Base-by-base conservation (phyloP, 345 rosid species). In the Psidium guajava region DNA sequence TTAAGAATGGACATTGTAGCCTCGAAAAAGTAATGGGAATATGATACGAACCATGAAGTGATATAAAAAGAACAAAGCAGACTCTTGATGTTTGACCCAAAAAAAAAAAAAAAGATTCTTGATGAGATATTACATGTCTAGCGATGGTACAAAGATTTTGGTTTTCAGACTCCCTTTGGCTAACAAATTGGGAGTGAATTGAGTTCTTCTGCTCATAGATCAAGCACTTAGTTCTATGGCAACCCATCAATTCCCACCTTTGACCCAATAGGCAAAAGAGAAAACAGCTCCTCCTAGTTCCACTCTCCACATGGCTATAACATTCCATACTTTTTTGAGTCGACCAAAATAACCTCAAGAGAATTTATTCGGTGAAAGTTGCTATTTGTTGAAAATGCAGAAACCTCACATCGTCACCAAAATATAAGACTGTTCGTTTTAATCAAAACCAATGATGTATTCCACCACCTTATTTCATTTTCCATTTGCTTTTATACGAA, bases 291-390 rank as follows among this genome's bases (percentile, higher is more conserved):
- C 1, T 18, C 44, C 42, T 3, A 28, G 11, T 64, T 64, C 3
- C 75, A 2, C 2, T 21, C 0, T 64, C 9, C 8, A 28, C 0
- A 0, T 15, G 22, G 12, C 20, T 1, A 64, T 64, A 1, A 32
- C 44, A 18, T 11, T 1, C 3, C 5, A 0, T 4, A 27, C 4
- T 12, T 64, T 69, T 69, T 8, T 69, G 47, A 8, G 44, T 32
- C 4, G 24, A 64, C 8, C 6, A 32, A 54, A 64, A 32, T 64
- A 32, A 64, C 6, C 12, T 16, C 2, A 1, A 32, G 12, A 64
- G 44, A 64, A 64, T 22, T 64, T 16, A 32, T 64, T 16, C 36
- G 47, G 24, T 18, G 77, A 16, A 32, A 69, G 24, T 69, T 32
- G 44, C 5, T 32, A 32, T 69, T 64, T 64, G 77, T 64, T 32